Conservation (phyloP, 2,329 filamentous ascomycete species). For the Periconia sp. region DNA sequence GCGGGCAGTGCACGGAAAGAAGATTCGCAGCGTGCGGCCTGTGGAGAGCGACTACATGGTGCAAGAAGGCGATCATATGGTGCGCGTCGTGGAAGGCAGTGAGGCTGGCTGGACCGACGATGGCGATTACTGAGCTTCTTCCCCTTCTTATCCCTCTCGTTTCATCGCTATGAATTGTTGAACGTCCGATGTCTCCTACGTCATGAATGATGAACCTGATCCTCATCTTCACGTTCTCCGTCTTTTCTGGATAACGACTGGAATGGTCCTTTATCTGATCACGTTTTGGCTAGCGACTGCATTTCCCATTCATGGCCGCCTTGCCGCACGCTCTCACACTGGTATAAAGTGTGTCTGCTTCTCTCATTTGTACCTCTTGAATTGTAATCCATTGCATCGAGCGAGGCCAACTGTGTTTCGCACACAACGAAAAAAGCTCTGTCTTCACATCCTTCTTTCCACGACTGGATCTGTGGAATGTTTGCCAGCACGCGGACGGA, state of each 20-base stretch:
- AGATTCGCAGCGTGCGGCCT: constrained; percentile 48
- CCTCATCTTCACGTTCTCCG: constrained; percentile 2
- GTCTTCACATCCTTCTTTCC: background rate
- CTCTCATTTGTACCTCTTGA: constrained; percentile 9
- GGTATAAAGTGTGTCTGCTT: constrained; percentile 5
- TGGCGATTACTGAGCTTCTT: constrained; percentile 34
- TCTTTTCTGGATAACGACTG: too few relatives aligned
- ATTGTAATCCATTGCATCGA: constrained; percentile 21
- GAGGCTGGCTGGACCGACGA: constrained; percentile 59
- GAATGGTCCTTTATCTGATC: too few relatives aligned
- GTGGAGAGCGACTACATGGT: constrained; percentile 46
- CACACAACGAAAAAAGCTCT: background rate
- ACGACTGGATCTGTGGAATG: constrained; percentile 1
- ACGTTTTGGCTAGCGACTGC: constrained; percentile 1
- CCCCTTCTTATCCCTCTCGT: constrained; percentile 6
- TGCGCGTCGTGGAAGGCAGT: constrained; percentile 52
- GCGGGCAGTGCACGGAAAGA: constrained; percentile 38
- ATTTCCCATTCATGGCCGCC: background rate
- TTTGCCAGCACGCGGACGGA: too few relatives aligned
- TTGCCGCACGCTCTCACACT: too few relatives aligned
- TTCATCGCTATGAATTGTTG: background rate
- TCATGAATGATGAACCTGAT: constrained; percentile 11
- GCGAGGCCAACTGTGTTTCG: constrained; percentile 9
- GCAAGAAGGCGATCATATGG: constrained; percentile 46
- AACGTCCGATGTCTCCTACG: constrained; percentile 15